Percentiles rank a stretch among this genome's conserved stretches.
Evolutionary conservation across 805 yeast genomes (phyloP).

Genomic region (Cyberlindnera subsufficiens): DNA sequence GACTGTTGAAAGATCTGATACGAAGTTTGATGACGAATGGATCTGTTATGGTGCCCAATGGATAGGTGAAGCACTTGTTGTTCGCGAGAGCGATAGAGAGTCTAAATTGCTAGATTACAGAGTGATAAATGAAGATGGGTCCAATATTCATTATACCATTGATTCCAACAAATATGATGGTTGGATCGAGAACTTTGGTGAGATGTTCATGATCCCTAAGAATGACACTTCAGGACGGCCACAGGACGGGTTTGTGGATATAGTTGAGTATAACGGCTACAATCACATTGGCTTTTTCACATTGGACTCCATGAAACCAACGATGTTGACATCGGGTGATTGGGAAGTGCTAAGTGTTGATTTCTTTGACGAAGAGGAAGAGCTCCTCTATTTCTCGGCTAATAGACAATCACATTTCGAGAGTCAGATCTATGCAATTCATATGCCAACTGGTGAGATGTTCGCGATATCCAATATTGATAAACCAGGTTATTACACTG

Average conservation of each 20-base stretch:
- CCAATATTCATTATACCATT: constrained; percentile 36
- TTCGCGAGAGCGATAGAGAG: constrained; percentile 58
- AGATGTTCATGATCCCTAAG: constrained; percentile 33
- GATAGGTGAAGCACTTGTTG: constrained; percentile 45
- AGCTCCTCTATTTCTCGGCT: constrained; percentile 49
- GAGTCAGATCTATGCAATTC: constrained; percentile 52
- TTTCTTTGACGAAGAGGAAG: constrained; percentile 40
- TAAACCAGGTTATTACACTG: constrained; percentile 40
- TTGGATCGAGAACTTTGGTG: constrained; percentile 53
- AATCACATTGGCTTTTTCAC: constrained; percentile 62
- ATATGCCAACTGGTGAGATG: constrained; percentile 26
- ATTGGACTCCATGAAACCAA: constrained; percentile 33
- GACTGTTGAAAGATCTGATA: constrained; percentile 19
- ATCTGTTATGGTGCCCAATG: constrained; percentile 59
- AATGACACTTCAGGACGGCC: constrained; percentile 24
- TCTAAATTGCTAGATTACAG: constrained; percentile 51
- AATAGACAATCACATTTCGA: constrained; percentile 46
- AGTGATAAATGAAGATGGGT: constrained; percentile 26
- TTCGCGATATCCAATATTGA: constrained; percentile 27
- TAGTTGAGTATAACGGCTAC: constrained; percentile 45
- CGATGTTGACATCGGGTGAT: constrained; percentile 37
- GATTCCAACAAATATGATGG: constrained; percentile 41
- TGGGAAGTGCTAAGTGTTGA: constrained; percentile 47
- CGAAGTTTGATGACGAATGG: constrained; percentile 36
- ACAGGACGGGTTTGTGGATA: constrained; percentile 56